Evolutionary conservation across 2,329 filamentous ascomycete species (phyloP), one percentile per base, ranked within the genome.

Genomic region (Phyllosticta citriasiana): DNA sequence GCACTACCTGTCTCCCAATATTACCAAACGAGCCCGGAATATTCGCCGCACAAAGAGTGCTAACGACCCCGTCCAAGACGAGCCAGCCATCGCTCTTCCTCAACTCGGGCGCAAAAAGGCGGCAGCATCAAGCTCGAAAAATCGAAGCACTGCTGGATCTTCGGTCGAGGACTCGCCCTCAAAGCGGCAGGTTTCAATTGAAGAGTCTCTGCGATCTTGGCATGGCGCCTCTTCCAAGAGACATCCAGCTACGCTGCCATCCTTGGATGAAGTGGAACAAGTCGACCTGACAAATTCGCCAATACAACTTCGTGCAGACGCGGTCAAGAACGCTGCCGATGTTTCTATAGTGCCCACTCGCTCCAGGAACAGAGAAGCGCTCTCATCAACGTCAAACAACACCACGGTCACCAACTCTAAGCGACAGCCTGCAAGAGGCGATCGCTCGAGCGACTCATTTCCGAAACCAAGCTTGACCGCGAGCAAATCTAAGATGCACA

Each of bases 241-340:
- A 19, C 19, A 16, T 2, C 22, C 30, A n/a, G 12, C 19, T 16
- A 22, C 26, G 16, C 14, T 33, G 24, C 22, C 27, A 4, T 19
- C 27, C 14, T 26, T 53, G 26, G 25, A 53, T 7, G 54, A 26
- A 51, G 22, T 62, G 51, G 63, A 61, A 47, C 64, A 64, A 33
- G 63, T 56, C n/a, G 51, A 63, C 2, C 56, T 63, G 5, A 53
- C 19, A 24, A 56, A n/a, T 26, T 51, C 57, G 8, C 59, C 62
- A 5, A 58, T 63, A 19, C 16, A 60, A 1, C 26, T 6, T 14
- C 16, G 40, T 16, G 5, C 40, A n/a, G 16, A 4, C 14, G 3
- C 7, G 10, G 33, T 12, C 5, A 47, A 47, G 40, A 47, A 16
- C 6, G n/a, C 14, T n/a, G 40, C 16, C 14, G 40, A 7, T n/a